These are phyloP conservation scores for Corniculantispora saksenae DNA, from an alignment of 2,329 filamentous ascomycete species.

Conservation along the genomic window DNA sequence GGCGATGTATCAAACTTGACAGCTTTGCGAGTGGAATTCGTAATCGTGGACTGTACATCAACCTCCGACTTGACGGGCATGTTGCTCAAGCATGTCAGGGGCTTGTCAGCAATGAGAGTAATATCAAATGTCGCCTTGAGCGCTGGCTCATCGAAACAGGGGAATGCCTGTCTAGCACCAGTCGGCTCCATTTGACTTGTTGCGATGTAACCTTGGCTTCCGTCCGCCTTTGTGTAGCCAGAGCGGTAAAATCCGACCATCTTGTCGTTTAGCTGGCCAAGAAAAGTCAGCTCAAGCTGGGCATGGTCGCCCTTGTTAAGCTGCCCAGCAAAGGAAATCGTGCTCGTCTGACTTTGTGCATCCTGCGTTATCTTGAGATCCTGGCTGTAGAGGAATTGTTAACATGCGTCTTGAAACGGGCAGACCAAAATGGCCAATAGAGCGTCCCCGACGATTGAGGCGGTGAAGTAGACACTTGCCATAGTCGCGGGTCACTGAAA, in stretches of 20 bases:
- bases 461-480: background rate
- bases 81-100: slow-evolving; percentile 86
- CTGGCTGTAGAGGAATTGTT: slow-evolving; percentile 8
- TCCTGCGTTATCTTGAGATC: slow-evolving; percentile 68
- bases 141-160: slow-evolving; percentile 94
- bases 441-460: background rate
- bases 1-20: slow-evolving; percentile 92
- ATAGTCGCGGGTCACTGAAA: background rate
- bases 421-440: background rate
- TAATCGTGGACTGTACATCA: slow-evolving; percentile 58
- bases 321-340: slow-evolving; percentile 72
- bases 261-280: slow-evolving; percentile 82
- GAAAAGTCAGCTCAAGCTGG: slow-evolving; percentile 62
- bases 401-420: background rate
- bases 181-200: slow-evolving; percentile 97
- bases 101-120: slow-evolving; percentile 86
- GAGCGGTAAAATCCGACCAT: slow-evolving; percentile 98
- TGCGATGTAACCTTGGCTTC: slow-evolving; percentile 78
- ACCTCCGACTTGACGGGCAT: slow-evolving; percentile 89
- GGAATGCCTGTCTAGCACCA: slow-evolving; percentile 88
- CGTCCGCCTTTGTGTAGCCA: slow-evolving; percentile 82
- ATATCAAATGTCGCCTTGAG: slow-evolving; percentile 92
- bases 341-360: slow-evolving; percentile 77
- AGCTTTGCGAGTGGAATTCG: slow-evolving; percentile 57
- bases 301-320: slow-evolving; percentile 75